Evolutionary conservation across 306 rosid species (phyloP), one percentile per base, ranked within the genome.

Genomic region (Casuarina glauca): DNA sequence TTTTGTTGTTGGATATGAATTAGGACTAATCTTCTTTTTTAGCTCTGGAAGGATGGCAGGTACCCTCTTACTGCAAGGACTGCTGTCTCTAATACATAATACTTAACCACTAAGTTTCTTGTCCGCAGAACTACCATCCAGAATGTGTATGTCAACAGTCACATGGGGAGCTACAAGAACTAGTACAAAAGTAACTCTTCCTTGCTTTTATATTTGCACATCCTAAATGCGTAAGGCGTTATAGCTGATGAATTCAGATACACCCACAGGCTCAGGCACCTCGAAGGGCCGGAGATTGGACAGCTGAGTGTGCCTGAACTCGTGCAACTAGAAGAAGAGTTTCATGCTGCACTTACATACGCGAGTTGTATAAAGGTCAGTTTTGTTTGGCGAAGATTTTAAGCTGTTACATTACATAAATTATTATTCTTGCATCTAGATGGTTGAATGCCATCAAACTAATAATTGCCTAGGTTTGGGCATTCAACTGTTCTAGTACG

Each of bases 291-390:
- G 51, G 6, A 74, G 58, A n/a, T 74, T 32, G 82, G 78, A 63
- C 78, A 69, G 76, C 67, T 78, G 4, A 45, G 17, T 58, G 71
- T 51, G 58, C 19, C 61, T 3, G 73, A 74, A 8, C 75, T 82
- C 55, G 6, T 51, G 77, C 73, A 78, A 70, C 66, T 82, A 49
- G 80, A 78, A 63, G 74, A 17, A 44, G 48, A 78, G 44, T 58
- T 82, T 19, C 46, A 74, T 58, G 36, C 16, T 72, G 78, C 75
- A 16, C 82, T 82, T 52, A 26, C 69, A 50, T 63, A 62, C 53
- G 74, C 77, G 69, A 74, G 78, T 61, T 35, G 9, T 44, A 76
- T 63, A 52, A 82, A 80, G 82, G 86, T 82, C 67, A 73, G 70
- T 82, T 72, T 73, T 63, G 3, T 36, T 17, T 13, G 8, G 12